Base-by-base conservation (phyloP, 495 filamentous ascomycete species). In the Tuber microsphaerosporum region DNA sequence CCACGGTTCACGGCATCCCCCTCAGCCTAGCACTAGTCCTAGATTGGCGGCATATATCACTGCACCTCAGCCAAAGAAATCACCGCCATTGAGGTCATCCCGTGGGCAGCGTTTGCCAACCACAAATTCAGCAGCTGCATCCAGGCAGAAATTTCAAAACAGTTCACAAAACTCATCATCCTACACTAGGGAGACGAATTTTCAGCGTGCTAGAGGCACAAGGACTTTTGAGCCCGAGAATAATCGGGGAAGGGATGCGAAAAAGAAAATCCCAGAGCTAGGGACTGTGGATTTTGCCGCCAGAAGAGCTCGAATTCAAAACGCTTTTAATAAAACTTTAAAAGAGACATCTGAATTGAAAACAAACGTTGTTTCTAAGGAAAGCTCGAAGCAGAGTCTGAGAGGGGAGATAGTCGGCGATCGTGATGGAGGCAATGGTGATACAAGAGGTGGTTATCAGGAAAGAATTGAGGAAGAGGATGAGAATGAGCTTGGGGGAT, bases 31-130 rank as follows among this genome's bases (percentile, higher is more conserved):
- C 3, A 86, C 83, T 74, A 87, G 85, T 73, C 86, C 87, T 37
- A 87, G 85, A 65, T 82, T 92, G 22, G 86, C 88, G 73, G 91
- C 90, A n/a, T 90, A 90, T 84, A 90, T 93, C 76, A 87, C 88
- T 72, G 86, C 87, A 26, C 88, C 90, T 17, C 86, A 84, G 44
- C 87, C 87, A 9, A 89, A 89, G 73, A 88, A 88, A 74, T 92
- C 91, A 0, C 81, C 81, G 1, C 78, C 75, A 61, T 74, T 83
- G 17, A 74, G 81, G 56, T 83, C 81, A 68, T 83, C 81, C 42
- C 76, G 81, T 22, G 74, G 74, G 7, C 70, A 78, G 22, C 75
- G 78, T 46, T 46, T 81, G 45, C 56, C 77, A 44, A 34, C 71
- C 6, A 69, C 56, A 26, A 69, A 45, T 31, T 72, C 73, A 17